These are phyloP conservation scores for Leishmania amazonensis DNA, from an alignment of 208 protist genomes.

Conservation along the genomic window DNA sequence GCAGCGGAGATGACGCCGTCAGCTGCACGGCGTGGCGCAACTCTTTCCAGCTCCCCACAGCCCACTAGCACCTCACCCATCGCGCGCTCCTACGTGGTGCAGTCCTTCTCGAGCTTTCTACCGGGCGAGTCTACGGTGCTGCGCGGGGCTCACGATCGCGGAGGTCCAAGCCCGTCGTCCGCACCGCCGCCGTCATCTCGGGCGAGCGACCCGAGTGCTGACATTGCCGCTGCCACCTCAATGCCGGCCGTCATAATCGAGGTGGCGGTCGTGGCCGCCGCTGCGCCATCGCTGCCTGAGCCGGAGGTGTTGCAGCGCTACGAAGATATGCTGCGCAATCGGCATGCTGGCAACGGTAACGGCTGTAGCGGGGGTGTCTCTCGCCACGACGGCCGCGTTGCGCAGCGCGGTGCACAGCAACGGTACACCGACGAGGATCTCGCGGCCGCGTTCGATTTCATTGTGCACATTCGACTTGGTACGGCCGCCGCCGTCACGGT, in stretches of 20 bases:
- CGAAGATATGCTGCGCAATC: constrained; percentile 7
- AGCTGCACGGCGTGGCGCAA: neutral
- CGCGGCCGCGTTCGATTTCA: constrained; percentile 12
- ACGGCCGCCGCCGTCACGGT: constrained; percentile 28
- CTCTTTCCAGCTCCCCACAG: neutral
- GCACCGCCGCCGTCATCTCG: neutral
- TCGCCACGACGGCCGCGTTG: neutral
- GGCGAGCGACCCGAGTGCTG: neutral
- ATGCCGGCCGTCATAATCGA: constrained; percentile 6
- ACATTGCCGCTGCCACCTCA: neutral
- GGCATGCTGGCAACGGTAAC: neutral
- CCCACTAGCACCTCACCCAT: constrained; percentile 12
- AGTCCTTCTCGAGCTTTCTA: constrained; percentile 17
- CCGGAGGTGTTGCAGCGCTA: constrained; percentile 23
- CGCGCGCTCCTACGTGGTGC: constrained; percentile 13
- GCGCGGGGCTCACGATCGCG: neutral
- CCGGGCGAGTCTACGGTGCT: constrained; percentile 13
- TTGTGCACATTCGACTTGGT: constrained; percentile 11
- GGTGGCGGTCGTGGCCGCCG: constrained; percentile 15
- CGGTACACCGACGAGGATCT: neutral
- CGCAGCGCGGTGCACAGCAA: neutral
- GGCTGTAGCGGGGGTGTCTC: neutral
- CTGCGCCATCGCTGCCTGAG: constrained; percentile 3
- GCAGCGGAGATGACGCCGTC: neutral
- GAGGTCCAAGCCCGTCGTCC: neutral